Conservation (phyloP, 2,329 filamentous ascomycete genomes). For the Aureobasidium sp. region DNA sequence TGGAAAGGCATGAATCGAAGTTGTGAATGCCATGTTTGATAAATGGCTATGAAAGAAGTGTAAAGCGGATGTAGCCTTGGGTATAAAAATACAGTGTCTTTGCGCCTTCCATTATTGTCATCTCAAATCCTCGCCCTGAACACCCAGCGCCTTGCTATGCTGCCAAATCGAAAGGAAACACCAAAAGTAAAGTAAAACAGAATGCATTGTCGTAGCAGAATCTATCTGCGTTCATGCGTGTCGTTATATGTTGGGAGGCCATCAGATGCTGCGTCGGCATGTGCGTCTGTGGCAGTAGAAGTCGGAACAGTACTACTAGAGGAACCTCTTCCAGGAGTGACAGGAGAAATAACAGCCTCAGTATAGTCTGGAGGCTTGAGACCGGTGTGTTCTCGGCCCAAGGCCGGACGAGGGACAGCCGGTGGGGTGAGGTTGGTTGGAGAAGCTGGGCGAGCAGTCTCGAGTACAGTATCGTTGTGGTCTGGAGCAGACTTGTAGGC, state of each 20-base stretch:
- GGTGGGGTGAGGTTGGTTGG: not conserved
- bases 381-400: constrained; percentile 28
- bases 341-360: constrained; percentile 14
- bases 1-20: not conserved
- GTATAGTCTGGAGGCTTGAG: constrained; percentile 35
- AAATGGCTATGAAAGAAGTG: not conserved
- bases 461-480: constrained; percentile 15
- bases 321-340: not conserved
- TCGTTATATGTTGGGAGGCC: not conserved
- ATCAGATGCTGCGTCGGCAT: not conserved
- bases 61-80: not conserved
- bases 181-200: not conserved
- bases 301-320: not conserved
- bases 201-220: not conserved
- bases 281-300: not conserved
- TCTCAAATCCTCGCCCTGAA: not conserved
- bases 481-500: constrained; percentile 42
- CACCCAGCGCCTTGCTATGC: not conserved
- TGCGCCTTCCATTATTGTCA: not conserved
- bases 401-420: constrained; percentile 30
- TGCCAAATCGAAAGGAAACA: not conserved
- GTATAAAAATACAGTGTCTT: not conserved
- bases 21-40: not conserved
- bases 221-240: constrained; percentile 1
- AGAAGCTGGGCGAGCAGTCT: not conserved